Evolutionary conservation across 352 stramenopile species (phyloP).

Genomic region (Pythium brachiatum): DNA sequence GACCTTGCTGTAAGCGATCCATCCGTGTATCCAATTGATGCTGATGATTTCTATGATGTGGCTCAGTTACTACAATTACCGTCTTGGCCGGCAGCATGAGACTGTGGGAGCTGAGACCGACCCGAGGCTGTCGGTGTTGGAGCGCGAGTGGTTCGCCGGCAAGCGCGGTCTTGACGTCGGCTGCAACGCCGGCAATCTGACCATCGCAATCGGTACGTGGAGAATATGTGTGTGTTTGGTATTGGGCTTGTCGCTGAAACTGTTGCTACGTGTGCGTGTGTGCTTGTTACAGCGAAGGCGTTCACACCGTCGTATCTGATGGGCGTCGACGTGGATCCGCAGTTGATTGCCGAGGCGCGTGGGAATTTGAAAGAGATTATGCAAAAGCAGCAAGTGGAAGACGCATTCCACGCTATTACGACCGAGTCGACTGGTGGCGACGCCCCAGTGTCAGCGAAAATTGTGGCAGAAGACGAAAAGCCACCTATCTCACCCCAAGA

Average conservation of each 20-base stretch:
- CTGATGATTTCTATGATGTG: too few species aligned
- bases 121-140: slow-evolving; percentile 52
- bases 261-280: neutral
- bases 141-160: slow-evolving; percentile 60
- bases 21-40: too few species aligned
- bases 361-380: slow-evolving; percentile 63
- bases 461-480: neutral
- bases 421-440: neutral
- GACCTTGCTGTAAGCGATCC: too few species aligned
- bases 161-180: slow-evolving; percentile 74
- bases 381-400: slow-evolving; percentile 53
- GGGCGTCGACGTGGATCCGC: slow-evolving; percentile 69
- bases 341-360: slow-evolving; percentile 60
- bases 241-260: neutral
- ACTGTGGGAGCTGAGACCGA: slow-evolving; percentile 43
- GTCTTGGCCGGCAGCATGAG: slow-evolving; percentile 53
- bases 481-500: neutral
- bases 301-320: slow-evolving; percentile 59
- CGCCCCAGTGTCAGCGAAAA: neutral
- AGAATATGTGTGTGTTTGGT: neutral
- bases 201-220: slow-evolving; percentile 55
- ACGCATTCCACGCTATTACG: slow-evolving; percentile 48
- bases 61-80: slow-evolving; percentile 78
- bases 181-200: slow-evolving; percentile 83
- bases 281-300: slow-evolving; percentile 32